Evolutionary conservation across 768 basidiomycete genomes (phyloP), one percentile per base, ranked within the genome.

Genomic region (Butyriboletus loyo): DNA sequence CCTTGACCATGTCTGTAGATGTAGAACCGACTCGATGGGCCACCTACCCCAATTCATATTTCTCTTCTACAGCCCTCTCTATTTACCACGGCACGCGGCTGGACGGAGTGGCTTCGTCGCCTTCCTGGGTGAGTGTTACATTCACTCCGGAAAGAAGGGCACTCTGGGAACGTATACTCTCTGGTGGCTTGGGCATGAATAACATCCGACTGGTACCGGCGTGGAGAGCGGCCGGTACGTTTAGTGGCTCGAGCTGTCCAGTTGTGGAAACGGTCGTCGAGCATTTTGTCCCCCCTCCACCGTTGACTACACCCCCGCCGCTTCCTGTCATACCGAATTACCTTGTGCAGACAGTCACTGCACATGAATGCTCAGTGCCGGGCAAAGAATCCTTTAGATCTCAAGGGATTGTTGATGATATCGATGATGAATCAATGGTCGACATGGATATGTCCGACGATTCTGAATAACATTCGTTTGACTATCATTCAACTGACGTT

Each of bases 41-140:
- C 11, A 63, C 54, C 32, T 89, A 85, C 59, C 83, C 86, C 4
- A 65, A 73, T 34, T 76, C 76, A 10, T 76, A 82, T 53, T 89
- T 89, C 60, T 78, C 79, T 5, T 83, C 65, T 75, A 32, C 68
- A 74, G 36, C 73, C 27, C 79, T 89, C 15, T 80, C 81, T 5
- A 47, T 80, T 1, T 86, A 83, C 61, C 73, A 65, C 10, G 77
- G 78, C 34, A 50, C 47, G 11, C 55, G 60, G 24, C 71, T 82
- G 19, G 75, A 39, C n/a, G 42, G 4, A 35, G 28, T 35, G 1
- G 13, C 74, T 4, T 65, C 70, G 19, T 57, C 49, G 57, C 56
- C 64, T 46, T 54, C 57, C 42, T 59, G 42, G 53, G 64, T n/a
- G 60, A 70, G 63, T 45, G 50, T 37, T n/a, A 75, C 77, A 4